Base-by-base conservation (phyloP, 2,329 filamentous ascomycete species). In the Aspergillus fructus region DNA sequence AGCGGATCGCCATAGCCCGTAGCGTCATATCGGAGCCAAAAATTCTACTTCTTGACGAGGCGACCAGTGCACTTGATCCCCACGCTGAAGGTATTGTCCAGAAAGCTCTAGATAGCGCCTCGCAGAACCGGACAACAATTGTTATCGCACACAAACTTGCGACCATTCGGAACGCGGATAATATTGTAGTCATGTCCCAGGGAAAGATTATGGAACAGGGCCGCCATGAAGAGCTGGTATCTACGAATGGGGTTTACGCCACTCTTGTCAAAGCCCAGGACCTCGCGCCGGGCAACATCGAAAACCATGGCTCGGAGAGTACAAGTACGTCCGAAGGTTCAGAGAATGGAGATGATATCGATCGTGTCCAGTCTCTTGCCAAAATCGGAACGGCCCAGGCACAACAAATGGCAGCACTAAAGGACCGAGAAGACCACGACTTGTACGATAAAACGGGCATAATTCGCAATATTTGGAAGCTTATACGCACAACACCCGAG, bases 81-180 rank as follows among this genome's bases (percentile, higher is more conserved):
- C 93, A 94, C 70, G 96, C 91, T 0, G 94, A 99, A 76, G 91
- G 91, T 43, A 89, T 96, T 9, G 93, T 99, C 1, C 94, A 97
- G 73, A 91, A 91, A 45, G 94, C 94, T 17, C 82, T 99, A 5
- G 93, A 97, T 66, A 89, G 85, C 48, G 94, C 93, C 23, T 84
- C 92, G 0, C 83, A 89, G 62, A 93, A 93, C 19, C 85, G 94
- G 52, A 99, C 94, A 0, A 97, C 94, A 2, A 96, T 97, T 65
- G 90, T 93, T 6, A 97, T 99, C 73, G 94, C 94, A 41, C 94
- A 99, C 77, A 88, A 93, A 64, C 81, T 99, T 6, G 96, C 92
- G 0, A 99, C 94, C 5, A 96, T 99, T 78, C 92, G 87, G 74
- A 88, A 92, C 61, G 93, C 93, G 0, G 89, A 97, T 74, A 97